These are phyloP conservation scores for Kwoniella europaea DNA, from an alignment of 768 basidiomycete genomes.

Conservation along the genomic window DNA sequence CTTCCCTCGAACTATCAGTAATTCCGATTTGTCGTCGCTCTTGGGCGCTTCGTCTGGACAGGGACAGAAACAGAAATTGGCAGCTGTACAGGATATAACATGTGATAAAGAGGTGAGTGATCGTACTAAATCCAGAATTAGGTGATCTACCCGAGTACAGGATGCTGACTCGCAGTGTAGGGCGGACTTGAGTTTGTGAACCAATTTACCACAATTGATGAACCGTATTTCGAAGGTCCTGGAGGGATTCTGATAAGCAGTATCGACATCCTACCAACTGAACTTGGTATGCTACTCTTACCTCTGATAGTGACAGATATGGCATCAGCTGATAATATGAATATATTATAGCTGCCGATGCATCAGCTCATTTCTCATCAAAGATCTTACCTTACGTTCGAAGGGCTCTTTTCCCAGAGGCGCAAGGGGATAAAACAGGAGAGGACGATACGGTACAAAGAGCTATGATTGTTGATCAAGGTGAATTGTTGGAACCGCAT, in stretches of 20 bases:
- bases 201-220: conserved; percentile 72
- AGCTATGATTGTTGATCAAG: conserved; percentile 73
- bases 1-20: conserved; percentile 80
- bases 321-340: background rate
- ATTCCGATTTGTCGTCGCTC: conserved; percentile 60
- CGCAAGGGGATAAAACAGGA: conserved; percentile 48
- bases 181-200: conserved; percentile 85
- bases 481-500: conserved; percentile 65
- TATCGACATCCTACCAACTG: conserved; percentile 87
- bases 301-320: background rate
- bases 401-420: conserved; percentile 61
- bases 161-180: conserved; percentile 54
- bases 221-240: conserved; percentile 67
- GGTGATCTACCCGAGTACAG: background rate
- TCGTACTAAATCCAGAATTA: background rate
- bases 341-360: conserved; percentile 65
- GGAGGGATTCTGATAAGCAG: conserved; percentile 75
- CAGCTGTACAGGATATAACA: conserved; percentile 77
- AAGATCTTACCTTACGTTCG: conserved; percentile 72
- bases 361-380: conserved; percentile 75
- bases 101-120: conserved; percentile 75
- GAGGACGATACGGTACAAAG: conserved; percentile 63
- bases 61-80: conserved; percentile 61
- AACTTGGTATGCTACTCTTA: conserved; percentile 62
- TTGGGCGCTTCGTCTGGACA: conserved; percentile 62